A percentile compares a stretch with the other conserved stretches of the same genome.
These are phyloP conservation scores for Dactylellina parvicollis DNA, from an alignment of 2,329 filamentous ascomycete species.

Conservation along the genomic window DNA sequence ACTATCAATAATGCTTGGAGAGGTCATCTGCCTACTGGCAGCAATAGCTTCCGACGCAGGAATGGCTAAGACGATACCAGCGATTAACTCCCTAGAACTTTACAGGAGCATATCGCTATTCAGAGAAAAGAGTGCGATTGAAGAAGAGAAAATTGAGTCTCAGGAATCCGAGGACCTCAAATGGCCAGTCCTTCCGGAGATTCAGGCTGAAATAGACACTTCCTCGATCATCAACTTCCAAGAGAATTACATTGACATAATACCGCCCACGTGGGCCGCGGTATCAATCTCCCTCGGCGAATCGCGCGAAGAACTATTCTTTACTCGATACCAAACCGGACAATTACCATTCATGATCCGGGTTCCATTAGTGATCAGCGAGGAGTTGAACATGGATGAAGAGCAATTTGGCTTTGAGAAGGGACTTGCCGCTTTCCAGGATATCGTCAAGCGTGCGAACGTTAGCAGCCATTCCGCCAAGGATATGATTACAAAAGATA, in stretches of 20 bases:
- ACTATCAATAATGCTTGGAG: constrained; percentile 72
- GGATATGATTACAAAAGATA: constrained; percentile 77
- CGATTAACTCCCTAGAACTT: constrained; percentile 71
- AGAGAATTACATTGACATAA: constrained; percentile 81
- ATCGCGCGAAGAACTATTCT: constrained; percentile 81
- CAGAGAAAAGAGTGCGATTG: constrained; percentile 70
- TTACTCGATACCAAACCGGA: constrained; percentile 82
- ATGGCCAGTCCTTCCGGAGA: constrained; percentile 55
- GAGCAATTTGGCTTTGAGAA: constrained; percentile 85
- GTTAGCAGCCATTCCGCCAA: constrained; percentile 79
- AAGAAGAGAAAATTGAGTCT: constrained; percentile 64
- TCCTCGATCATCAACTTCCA: constrained; percentile 69
- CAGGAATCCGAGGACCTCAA: constrained; percentile 62
- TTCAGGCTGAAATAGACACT: constrained; percentile 39
- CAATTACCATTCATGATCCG: constrained; percentile 85
- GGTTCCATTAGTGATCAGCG: constrained; percentile 83
- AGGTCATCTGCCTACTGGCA: constrained; percentile 73
- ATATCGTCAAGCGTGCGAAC: constrained; percentile 84
- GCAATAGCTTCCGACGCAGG: constrained; percentile 66
- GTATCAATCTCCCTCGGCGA: constrained; percentile 87
- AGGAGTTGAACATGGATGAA: constrained; percentile 79
- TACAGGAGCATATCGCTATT: constrained; percentile 75
- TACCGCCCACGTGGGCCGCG: constrained; percentile 84
- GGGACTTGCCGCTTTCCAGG: constrained; percentile 67
- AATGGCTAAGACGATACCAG: constrained; percentile 67